These are phyloP conservation scores for Zygosaccharomyces kombuchaensis DNA, from an alignment of 805 yeast genomes.

Conservation along the genomic window DNA sequence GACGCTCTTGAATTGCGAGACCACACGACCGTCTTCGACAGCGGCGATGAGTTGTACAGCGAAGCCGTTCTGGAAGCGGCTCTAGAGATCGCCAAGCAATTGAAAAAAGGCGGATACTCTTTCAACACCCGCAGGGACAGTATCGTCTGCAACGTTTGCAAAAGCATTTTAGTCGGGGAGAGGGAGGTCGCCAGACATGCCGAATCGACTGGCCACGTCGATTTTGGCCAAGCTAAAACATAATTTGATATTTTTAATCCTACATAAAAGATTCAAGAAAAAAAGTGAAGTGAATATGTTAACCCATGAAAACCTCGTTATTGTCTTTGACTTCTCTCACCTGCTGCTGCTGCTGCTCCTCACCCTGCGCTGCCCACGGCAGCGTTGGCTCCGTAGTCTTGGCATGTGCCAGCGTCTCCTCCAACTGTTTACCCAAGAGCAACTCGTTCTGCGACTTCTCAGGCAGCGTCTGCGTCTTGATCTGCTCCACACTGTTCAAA, in stretches of 20 bases:
- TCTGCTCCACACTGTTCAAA: conserved; percentile 56
- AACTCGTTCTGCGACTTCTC: conserved; percentile 44
- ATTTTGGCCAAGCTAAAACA: conserved; percentile 51
- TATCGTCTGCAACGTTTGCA: conserved; percentile 56
- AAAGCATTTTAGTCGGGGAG: conserved; percentile 52
- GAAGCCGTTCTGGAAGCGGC: conserved; percentile 38
- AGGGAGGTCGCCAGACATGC: conserved; percentile 64
- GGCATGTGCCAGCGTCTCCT: conserved; percentile 24
- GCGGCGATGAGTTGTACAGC: conserved; percentile 31
- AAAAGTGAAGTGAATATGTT: not conserved
- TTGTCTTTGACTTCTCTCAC: conserved; percentile 14
- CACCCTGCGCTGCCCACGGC: conserved; percentile 24
- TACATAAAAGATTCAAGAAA: conserved; percentile 1
- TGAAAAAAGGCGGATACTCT: conserved; percentile 52
- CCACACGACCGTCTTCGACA: conserved; percentile 40
- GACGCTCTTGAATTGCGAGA: conserved; percentile 51
- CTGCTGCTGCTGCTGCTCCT: conserved; percentile 6
- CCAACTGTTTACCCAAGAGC: conserved; percentile 29
- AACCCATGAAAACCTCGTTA: conserved; percentile 19
- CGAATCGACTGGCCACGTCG: conserved; percentile 51
- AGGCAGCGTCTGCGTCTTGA: conserved; percentile 48
- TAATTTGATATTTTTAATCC: conserved; percentile 6
- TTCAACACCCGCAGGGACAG: conserved; percentile 61
- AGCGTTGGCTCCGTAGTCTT: conserved; percentile 34
- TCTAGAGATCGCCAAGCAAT: conserved; percentile 37